Evolutionary conservation across 352 stramenopile genomes (phyloP).

Genomic region (Globisporangium cystogenes): DNA sequence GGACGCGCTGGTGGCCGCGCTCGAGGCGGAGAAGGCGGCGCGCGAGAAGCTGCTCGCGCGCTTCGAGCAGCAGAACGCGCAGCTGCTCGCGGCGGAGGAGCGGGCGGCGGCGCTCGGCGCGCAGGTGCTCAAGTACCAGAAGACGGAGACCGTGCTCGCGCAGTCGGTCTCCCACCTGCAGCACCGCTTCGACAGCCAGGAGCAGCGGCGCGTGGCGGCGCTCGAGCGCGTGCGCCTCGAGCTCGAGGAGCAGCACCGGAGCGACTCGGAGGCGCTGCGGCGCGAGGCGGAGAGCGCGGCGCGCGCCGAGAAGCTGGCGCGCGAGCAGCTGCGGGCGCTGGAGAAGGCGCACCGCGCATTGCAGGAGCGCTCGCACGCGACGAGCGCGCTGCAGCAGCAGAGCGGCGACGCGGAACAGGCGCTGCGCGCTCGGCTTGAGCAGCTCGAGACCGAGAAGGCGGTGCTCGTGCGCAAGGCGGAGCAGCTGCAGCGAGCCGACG

Average conservation of each 20-base stretch:
- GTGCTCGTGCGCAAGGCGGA: conserved; percentile 53
- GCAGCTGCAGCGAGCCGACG: conserved; percentile 55
- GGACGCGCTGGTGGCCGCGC: conserved; percentile 40
- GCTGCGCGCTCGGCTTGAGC: conserved; percentile 24
- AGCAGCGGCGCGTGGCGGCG: conserved; percentile 42
- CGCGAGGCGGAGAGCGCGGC: conserved; percentile 23
- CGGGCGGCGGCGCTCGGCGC: conserved; percentile 32
- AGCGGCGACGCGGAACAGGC: conserved; percentile 19
- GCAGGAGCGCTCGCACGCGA: conserved; percentile 20
- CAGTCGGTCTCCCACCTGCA: conserved; percentile 69
- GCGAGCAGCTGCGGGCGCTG: conserved; percentile 25
- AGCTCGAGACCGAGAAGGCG: conserved; percentile 66
- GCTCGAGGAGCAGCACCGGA: conserved; percentile 28
- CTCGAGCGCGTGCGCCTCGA: conserved; percentile 38
- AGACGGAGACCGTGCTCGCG: conserved; percentile 68
- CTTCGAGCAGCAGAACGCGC: conserved; percentile 39
- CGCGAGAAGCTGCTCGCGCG: conserved; percentile 29
- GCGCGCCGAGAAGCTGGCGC: conserved; percentile 23
- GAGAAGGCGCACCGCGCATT: conserved; percentile 24
- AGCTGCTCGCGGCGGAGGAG: conserved; percentile 31
- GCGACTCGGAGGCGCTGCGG: conserved; percentile 21
- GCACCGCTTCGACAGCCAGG: conserved; percentile 47
- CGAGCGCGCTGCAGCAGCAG: conserved; percentile 17
- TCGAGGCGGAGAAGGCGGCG: conserved; percentile 49
- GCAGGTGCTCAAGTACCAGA: conserved; percentile 63